A percentile compares a stretch with the other conserved stretches of the same genome.
Conservation (phyloP, 306 rosid genomes). For the Quercus engelmannii region DNA sequence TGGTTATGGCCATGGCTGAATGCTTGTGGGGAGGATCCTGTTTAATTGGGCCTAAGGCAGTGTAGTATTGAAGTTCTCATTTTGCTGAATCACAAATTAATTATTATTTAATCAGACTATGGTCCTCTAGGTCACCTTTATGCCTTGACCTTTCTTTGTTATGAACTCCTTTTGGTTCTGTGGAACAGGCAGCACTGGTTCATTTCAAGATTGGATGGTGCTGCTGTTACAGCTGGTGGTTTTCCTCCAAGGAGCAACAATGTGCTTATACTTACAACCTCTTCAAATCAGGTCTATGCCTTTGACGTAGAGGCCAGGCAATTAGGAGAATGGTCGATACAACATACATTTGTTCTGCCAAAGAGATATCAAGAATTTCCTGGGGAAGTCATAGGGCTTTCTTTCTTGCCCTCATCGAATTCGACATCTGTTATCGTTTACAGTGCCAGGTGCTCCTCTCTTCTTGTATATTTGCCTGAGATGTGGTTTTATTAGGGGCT, state of each 20-base stretch:
- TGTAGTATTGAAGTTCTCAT: not conserved
- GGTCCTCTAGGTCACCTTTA: not conserved
- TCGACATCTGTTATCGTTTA: conserved; percentile 74
- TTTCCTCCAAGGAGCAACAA: conserved; percentile 73
- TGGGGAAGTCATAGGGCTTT: conserved; percentile 94
- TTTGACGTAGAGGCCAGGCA: conserved; percentile 84
- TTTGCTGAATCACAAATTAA: not conserved
- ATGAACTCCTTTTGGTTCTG: not conserved
- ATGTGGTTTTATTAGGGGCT: not conserved
- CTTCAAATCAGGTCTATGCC: conserved; percentile 89
- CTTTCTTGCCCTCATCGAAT: conserved; percentile 68
- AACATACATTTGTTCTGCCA: conserved; percentile 67
- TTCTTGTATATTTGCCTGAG: not conserved
- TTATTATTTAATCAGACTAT: not conserved
- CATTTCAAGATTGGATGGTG: conserved; percentile 85
- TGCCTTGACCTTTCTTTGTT: not conserved
- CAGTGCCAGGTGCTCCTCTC: conserved; percentile 73
- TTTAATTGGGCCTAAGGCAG: not conserved
- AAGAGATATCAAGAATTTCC: conserved; percentile 90
- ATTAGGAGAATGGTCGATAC: conserved; percentile 87
- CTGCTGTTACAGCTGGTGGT: conserved; percentile 91
- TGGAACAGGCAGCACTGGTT: conserved; percentile 93
- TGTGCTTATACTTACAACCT: conserved; percentile 75
- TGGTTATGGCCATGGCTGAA: not conserved
- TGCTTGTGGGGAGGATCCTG: not conserved